Conservation (phyloP, 345 rosid species). For the Orychophragmus violaceus region DNA sequence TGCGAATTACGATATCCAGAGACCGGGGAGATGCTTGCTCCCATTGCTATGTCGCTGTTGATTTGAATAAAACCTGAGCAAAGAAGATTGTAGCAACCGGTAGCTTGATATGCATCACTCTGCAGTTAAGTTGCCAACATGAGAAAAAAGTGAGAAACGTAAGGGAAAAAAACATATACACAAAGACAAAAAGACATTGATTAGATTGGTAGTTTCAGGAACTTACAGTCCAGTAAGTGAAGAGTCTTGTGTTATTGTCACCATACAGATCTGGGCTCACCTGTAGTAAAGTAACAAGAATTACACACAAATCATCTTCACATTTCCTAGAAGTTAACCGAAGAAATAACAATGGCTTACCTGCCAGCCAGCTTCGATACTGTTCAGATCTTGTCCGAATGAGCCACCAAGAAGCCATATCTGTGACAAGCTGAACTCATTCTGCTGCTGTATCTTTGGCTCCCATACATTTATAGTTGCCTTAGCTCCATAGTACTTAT, state of each 20-base stretch:
- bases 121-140: neutral
- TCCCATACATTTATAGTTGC: constrained; percentile 98
- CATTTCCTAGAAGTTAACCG: neutral
- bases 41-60: constrained; percentile 82
- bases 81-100: constrained; percentile 94
- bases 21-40: no score
- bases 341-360: constrained; percentile 30
- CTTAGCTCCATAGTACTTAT: constrained; percentile 82
- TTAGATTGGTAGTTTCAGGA: no score
- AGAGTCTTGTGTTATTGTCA: no score
- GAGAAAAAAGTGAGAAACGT: neutral
- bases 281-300: constrained; percentile 6
- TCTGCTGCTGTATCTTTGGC: constrained; percentile 86
- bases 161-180: neutral
- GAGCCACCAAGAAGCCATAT: constrained; percentile 96
- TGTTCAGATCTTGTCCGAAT: constrained; percentile 95
- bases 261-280: constrained; percentile 87
- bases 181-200: neutral
- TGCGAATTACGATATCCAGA: no score
- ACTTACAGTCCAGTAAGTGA: no score
- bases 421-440: constrained; percentile 98
- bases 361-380: constrained; percentile 99
- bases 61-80: constrained; percentile 95
- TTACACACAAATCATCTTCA: constrained; percentile 14
- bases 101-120: constrained; percentile 97